Evolutionary conservation across 208 protist species (phyloP).

Genomic region (Trypanosoma avium): DNA sequence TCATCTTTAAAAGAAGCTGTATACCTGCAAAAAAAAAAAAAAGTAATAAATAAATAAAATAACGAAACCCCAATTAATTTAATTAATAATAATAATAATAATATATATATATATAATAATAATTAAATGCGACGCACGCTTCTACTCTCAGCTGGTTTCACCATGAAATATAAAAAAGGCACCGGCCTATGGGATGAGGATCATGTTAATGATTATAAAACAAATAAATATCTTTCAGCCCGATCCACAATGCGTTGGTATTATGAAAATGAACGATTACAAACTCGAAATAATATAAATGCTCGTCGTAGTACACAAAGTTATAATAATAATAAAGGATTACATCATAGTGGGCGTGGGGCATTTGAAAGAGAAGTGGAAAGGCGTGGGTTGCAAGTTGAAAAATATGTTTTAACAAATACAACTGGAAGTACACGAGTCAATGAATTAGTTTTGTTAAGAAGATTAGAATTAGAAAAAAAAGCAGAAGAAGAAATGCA

Average conservation of each 20-base stretch:
- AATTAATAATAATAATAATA: neutral
- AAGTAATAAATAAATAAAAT: too few relatives aligned
- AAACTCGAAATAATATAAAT: conserved; percentile 68
- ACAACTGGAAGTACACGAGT: conserved; percentile 79
- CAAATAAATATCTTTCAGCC: conserved; percentile 73
- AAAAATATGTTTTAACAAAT: conserved; percentile 87
- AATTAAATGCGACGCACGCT: conserved; percentile 38
- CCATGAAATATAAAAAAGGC: conserved; percentile 86
- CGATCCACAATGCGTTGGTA: conserved; percentile 86
- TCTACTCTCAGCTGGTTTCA: conserved; percentile 56
- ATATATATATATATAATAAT: neutral
- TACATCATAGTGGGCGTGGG: conserved; percentile 82
- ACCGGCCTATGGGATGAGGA: conserved; percentile 90
- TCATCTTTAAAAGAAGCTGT: too few relatives aligned
- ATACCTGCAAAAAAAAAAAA: too few relatives aligned
- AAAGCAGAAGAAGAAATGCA: conserved; percentile 48
- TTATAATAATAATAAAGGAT: conserved; percentile 84
- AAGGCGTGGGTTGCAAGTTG: conserved; percentile 63
- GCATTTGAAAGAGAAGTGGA: conserved; percentile 89
- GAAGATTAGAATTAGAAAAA: conserved; percentile 73
- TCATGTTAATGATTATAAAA: conserved; percentile 88
- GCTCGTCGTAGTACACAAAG: conserved; percentile 68
- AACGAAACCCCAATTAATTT: neutral
- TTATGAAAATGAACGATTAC: conserved; percentile 77
- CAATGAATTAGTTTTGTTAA: conserved; percentile 84